phyloP scores from a whole-genome alignment of 257 asterid species.

The Ligustrum vulgare region DNA sequence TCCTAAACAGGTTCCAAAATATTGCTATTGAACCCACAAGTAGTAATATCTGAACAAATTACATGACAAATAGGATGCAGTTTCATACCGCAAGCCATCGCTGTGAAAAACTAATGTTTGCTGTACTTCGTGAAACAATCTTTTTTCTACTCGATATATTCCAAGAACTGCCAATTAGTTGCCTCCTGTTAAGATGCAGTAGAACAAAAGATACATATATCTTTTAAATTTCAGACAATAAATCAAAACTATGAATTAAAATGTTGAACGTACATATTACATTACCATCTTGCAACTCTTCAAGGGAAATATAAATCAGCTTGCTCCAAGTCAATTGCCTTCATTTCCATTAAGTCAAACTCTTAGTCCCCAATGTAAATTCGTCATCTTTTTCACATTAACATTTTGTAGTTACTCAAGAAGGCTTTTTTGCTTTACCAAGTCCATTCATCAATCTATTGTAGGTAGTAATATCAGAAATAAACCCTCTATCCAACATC shows the following conservation, averaged over 20 bases:
- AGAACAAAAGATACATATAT: background rate
- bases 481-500: constrained; percentile 82
- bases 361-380: background rate
- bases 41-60: background rate
- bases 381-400: background rate
- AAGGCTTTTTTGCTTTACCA: constrained; percentile 30
- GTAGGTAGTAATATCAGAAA: constrained; percentile 78
- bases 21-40: no score
- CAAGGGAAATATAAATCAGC: background rate
- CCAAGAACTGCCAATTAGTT: background rate
- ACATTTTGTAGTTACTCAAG: background rate
- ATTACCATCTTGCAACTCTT: no score
- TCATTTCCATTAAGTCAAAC: background rate
- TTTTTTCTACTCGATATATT: background rate
- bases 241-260: no score
- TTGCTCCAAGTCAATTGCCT: background rate
- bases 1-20: no score
- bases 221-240: background rate
- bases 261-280: no score
- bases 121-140: background rate
- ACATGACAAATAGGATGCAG: background rate
- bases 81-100: background rate
- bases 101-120: background rate
- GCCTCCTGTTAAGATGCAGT: background rate
- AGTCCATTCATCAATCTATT: constrained; percentile 65